Evolutionary conservation across 768 basidiomycete genomes (phyloP), one percentile per base, ranked within the genome.

Genomic region (Aureoboletus auriporus): DNA sequence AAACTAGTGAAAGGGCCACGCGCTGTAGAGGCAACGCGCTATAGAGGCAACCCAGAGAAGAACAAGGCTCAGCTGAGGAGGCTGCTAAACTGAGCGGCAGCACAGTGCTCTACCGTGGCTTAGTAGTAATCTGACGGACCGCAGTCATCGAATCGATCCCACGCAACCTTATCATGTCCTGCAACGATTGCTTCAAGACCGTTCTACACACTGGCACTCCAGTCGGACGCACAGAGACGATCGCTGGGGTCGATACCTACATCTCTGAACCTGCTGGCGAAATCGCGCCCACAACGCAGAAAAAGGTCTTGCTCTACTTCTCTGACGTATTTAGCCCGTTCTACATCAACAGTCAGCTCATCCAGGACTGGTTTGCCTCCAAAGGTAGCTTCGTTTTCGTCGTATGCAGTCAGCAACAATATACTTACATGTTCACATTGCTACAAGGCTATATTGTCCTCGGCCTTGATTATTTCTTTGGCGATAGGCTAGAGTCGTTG

Each of bases 331-430:
- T 70, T 55, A 77, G 84, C 1, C 77, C 83, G 2, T 74, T 82
- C 49, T 82, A 70, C 56, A 43, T 76, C 51, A 85, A 84, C 60
- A 75, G 73, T 41, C 69, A 82, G 61, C 68, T 84, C 17, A 47
- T 86, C 6, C 80, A 83, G 58, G 83, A 86, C 59, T 85, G 76
- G 55, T 82, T 78, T 51, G 83, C 84, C 1, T 67, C 75, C 7
- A 69, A 77, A 16, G 83, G 84, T 84, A 46, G 2, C 9, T 44
- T 12, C n/a, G 44, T 11, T 20, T 31, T 10, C 26, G 4, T n/a
- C 20, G 9, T 16, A 6, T 33, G 8, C 12, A 12, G 2, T 3
- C 27, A 2, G 12, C 29, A 13, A 14, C 30, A 26, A 7, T 17
- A 20, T 42, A 17, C 14, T 39, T 4, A 49, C 38, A 11, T 14